A percentile compares a stretch with the other conserved stretches of the same genome.
These are phyloP conservation scores for Septoria petroselini DNA, from an alignment of 2,329 filamentous ascomycete genomes.

Conservation along the genomic window DNA sequence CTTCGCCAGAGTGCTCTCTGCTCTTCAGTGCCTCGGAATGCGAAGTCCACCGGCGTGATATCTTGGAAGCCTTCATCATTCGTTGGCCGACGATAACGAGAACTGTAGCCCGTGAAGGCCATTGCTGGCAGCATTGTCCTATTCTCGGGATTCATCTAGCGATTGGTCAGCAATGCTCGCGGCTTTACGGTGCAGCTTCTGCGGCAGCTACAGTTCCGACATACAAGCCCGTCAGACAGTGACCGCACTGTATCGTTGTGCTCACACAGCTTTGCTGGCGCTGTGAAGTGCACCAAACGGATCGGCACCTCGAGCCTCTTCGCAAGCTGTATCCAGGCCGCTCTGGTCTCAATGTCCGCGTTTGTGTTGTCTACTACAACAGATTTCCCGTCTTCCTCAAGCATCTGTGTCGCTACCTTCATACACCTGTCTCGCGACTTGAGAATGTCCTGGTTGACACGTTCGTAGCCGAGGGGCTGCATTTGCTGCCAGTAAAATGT, in stretches of 20 bases:
- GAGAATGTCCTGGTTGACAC: slow-evolving; percentile 86
- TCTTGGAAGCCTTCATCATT: slow-evolving; percentile 79
- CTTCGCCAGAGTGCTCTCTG: slow-evolving; percentile 69
- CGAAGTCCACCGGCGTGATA: slow-evolving; percentile 70
- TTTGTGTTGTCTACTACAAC: slow-evolving; percentile 96
- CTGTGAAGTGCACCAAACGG: slow-evolving; percentile 81
- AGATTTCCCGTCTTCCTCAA: slow-evolving; percentile 59
- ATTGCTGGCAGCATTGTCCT: slow-evolving; percentile 69
- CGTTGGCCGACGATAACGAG: slow-evolving; percentile 69
- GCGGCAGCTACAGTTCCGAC: slow-evolving; percentile 20
- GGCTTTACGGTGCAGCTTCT: slow-evolving; percentile 6
- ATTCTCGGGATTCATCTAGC: slow-evolving; percentile 76
- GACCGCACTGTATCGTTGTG: slow-evolving; percentile 87
- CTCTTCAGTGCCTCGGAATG: slow-evolving; percentile 56
- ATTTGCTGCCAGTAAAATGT: slow-evolving; percentile 81
- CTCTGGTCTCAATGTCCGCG: slow-evolving; percentile 70
- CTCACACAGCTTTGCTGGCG: slow-evolving; percentile 64
- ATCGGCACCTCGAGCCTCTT: slow-evolving; percentile 68
- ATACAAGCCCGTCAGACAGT: slow-evolving; percentile 47
- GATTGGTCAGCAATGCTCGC: slow-evolving; percentile 18
- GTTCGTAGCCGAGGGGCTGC: slow-evolving; percentile 72
- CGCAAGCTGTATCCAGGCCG: slow-evolving; percentile 75
- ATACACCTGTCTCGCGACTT: slow-evolving; percentile 69
- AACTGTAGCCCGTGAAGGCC: slow-evolving; percentile 73
- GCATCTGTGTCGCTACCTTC: slow-evolving; percentile 64